phyloP scores from a whole-genome alignment of 2,329 filamentous ascomycete species.

The Penicillium sp. region DNA sequence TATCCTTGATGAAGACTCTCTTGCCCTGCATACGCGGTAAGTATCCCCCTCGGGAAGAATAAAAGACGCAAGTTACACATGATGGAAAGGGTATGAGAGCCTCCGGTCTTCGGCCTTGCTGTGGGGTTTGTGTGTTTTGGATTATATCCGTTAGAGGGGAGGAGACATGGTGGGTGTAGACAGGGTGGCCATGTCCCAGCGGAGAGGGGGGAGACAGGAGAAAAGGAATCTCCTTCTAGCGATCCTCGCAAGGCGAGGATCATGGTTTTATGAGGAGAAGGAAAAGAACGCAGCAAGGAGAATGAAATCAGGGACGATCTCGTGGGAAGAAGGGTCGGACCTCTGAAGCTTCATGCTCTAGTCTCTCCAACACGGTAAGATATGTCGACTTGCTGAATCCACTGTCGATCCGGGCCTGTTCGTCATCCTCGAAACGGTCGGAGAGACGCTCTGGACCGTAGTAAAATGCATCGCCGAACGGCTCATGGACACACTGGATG shows the following conservation, averaged over 20 bases:
- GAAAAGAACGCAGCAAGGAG: conserved; percentile 14
- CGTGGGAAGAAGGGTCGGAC: conserved; percentile 54
- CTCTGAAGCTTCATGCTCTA: conserved; percentile 72
- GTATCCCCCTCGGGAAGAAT: conserved; percentile 30
- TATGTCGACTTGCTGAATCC: conserved; percentile 50
- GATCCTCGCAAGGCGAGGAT: conserved; percentile 1
- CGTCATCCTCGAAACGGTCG: conserved; percentile 74
- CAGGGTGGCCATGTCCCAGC: background rate
- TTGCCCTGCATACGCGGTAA: conserved; percentile 67
- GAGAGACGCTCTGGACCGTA: conserved; percentile 88
- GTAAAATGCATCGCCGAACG: conserved; percentile 96
- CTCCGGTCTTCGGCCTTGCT: background rate
- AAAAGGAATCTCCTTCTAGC: background rate
- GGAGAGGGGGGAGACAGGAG: background rate
- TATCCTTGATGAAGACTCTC: conserved; percentile 97
- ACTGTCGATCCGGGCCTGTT: conserved; percentile 47
- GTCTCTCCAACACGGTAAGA: conserved; percentile 70
- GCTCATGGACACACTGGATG: conserved; percentile 86
- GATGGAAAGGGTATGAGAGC: background rate
- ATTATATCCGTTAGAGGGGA: background rate
- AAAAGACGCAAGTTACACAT: conserved; percentile 5
- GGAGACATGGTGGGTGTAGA: background rate
- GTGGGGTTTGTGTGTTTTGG: background rate
- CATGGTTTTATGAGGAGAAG: conserved; percentile 10
- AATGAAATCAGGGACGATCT: conserved; percentile 27